Conservation (phyloP, 176 grass and related monocot species). For the Paspalum vaginatum region DNA sequence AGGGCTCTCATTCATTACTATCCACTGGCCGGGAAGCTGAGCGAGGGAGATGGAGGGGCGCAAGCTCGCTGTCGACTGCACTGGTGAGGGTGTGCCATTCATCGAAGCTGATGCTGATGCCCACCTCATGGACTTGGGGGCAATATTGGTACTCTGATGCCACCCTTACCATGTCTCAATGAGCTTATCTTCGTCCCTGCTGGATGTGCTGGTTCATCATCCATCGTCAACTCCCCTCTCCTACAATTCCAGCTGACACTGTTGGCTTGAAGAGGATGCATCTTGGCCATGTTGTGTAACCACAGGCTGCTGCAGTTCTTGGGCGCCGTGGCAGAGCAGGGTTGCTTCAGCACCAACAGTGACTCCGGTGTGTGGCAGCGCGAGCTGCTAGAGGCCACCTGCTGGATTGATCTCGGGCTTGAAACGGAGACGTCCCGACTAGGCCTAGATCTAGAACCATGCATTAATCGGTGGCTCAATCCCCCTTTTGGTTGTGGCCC, state of each 20-base stretch:
- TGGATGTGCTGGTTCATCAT: conserved; percentile 54
- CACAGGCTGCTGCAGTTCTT: conserved; percentile 64
- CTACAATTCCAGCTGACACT: conserved; percentile 73
- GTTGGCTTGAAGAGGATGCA: conserved; percentile 64
- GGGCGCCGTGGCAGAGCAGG: conserved; percentile 51
- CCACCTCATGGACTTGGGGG: conserved; percentile 65
- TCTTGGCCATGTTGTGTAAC: conserved; percentile 47
- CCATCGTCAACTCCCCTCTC: conserved; percentile 52
- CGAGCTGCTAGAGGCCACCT: conserved; percentile 63
- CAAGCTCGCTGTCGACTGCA: conserved; percentile 87
- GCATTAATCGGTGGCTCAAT: no score
- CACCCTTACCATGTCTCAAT: conserved; percentile 65
- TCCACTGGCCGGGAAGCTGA: conserved; percentile 70
- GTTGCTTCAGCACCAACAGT: conserved; percentile 43
- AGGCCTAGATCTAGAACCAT: no score
- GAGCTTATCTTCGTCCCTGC: conserved; percentile 57
- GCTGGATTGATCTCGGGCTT: no score
- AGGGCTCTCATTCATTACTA: conserved; percentile 69
- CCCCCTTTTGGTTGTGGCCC: no score
- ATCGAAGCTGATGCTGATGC: conserved; percentile 70
- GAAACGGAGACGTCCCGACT: no score
- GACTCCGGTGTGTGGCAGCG: conserved; percentile 59
- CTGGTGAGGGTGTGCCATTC: conserved; percentile 77
- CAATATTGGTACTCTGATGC: conserved; percentile 36
- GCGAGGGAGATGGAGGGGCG: conserved; percentile 51